Evolutionary conservation across 1,139 yeast species (phyloP), one percentile per base, ranked within the genome.

Genomic region (Sugiyamaella sp.): DNA sequence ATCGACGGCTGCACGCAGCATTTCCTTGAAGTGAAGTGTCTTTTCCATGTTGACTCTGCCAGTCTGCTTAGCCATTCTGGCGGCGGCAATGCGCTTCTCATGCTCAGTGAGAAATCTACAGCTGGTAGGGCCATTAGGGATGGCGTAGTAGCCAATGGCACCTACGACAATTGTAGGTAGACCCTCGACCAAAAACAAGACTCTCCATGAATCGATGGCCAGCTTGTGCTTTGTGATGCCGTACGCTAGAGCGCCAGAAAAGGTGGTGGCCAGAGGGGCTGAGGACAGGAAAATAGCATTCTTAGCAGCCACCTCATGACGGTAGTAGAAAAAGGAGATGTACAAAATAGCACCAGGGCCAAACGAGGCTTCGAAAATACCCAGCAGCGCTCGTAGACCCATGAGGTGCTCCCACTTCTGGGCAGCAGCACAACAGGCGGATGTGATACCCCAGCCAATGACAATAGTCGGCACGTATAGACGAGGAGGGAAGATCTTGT

Each of bases 271-370:
- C 40, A 68, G 38, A 2, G 70, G 66, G n/a, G 68, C 60, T 17
- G 61, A 56, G 4, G 84, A 74, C 63, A 80, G 80, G 60, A 82
- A 74, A 47, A 82, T 71, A 24, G 85, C 80, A 62, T 80, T 79
- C 66, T 86, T 71, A 49, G 77, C 69, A 2, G 82, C 67, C 51
- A 65, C 56, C 54, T 68, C 71, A 25, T 62, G 63, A 9, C 70
- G 56, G 48, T 60, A 61, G 50, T 68, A 68, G 57, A 65, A 68
- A 39, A 65, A 63, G 4, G 70, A 56, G 38, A 68, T 53, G 46
- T 65, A 65, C 52, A 61, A 64, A 29, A 66, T 75, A 27, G 65
- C 66, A 27, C 70, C 71, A 3, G 71, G 68, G n/a, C 68, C 65
- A 48, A 63, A 65, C 2, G 63, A 63, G 2, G 71, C 71, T 52